Evolutionary conservation across 2,329 filamentous ascomycete genomes (phyloP), one percentile per base, ranked within the genome.

Genomic region (Phialophora tarda): DNA sequence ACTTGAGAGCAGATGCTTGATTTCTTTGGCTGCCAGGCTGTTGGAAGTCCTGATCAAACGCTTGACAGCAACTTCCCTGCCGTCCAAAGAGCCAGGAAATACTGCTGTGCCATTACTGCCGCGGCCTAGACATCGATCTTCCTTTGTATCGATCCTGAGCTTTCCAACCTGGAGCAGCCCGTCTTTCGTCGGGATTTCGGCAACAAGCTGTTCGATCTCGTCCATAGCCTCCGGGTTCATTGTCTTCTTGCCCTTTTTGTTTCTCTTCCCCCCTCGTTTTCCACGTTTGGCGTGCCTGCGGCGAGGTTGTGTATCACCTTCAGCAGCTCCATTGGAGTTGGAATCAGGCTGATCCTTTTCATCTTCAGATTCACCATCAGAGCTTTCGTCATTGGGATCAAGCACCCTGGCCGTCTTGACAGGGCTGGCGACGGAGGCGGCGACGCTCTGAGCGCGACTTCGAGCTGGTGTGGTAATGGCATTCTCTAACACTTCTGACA

Each of bases 21-120:
- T 96, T 79, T 99, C 95, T 74, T 97, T 93, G 11, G 92, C 93
- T 0, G 95, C 95, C 72, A 99, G 91, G 71, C 97, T 94, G 76
- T 93, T 97, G 74, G 97, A 97, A 72, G 97, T 92, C 38, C 94
- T 92, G 67, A 98, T 83, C 92, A 99, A 96, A 38, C 95, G 88
- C 82, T 99, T 99, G 56, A 99, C 92, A 0, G 95, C 95, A 28
- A 99, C 94, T 53, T 93, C 90, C 59, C 93, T 89, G 26, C 93
- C 93, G 77, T 96, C 95, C 76, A 96, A 98, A 62, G 89, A 91
- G n/a, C 95, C 95, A 57, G 92, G 90, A 77, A 95, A 98, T 0
- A 99, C 95, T 61, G 96, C 88, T 0, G 95, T 99, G n/a, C 95
- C 95, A 75, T 97, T 96, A 77, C 94, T 98, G 62, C 95, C 95